phyloP scores from a whole-genome alignment of 305 asterid species.

The Fraxinus sp. region DNA sequence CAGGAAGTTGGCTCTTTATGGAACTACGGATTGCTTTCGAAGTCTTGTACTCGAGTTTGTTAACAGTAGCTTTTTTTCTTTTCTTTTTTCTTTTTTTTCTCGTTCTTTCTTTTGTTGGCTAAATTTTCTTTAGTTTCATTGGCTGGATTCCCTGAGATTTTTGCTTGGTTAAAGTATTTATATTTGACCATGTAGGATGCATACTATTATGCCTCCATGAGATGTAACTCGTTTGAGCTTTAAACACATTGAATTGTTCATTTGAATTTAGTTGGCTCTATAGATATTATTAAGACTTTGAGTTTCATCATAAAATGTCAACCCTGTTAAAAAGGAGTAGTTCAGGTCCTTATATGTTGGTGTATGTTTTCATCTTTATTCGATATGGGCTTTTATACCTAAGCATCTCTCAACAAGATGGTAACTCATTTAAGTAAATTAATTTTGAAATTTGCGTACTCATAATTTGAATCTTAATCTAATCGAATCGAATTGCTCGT shows the following conservation, averaged over 20 bases:
- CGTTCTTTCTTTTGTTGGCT: not conserved
- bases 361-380: too few relatives aligned
- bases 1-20: not conserved
- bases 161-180: not conserved
- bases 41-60: not conserved
- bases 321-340: too few relatives aligned
- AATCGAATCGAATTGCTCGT: too few relatives aligned
- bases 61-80: not conserved
- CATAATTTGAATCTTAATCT: too few relatives aligned
- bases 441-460: too few relatives aligned
- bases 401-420: not conserved
- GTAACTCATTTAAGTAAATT: too few relatives aligned
- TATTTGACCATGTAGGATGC: not conserved
- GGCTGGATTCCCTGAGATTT: not conserved
- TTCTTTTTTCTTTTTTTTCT: too few relatives aligned
- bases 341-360: not conserved
- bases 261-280: not conserved
- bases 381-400: too few relatives aligned
- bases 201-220: not conserved
- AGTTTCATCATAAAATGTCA: not conserved
- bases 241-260: not conserved
- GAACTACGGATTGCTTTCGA: not conserved
- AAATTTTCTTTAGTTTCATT: not conserved
- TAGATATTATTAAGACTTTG: not conserved
- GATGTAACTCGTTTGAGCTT: not conserved